Evolutionary conservation across 331 rosid species (phyloP).

Genomic region (Cucumis variabilis): DNA sequence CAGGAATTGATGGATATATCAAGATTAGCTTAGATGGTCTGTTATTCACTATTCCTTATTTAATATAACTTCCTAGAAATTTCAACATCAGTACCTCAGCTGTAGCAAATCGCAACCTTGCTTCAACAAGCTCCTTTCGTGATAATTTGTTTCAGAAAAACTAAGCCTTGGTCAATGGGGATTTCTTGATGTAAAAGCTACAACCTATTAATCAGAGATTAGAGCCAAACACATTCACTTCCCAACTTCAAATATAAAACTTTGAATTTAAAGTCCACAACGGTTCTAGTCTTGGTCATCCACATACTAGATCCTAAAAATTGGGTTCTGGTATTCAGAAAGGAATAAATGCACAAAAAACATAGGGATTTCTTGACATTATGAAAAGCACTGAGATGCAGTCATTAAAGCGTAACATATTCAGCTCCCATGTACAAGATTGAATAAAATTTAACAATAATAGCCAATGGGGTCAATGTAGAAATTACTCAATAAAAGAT

Average conservation of each 20-base stretch:
- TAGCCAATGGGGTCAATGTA: not conserved
- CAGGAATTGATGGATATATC: too few species aligned
- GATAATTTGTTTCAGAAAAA: too few species aligned
- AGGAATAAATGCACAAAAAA: not conserved
- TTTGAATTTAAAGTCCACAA: not conserved
- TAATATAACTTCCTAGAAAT: too few species aligned
- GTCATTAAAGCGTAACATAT: not conserved
- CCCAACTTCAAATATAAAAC: not conserved
- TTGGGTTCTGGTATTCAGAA: not conserved
- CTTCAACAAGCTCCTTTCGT: too few species aligned
- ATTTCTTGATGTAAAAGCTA: too few species aligned
- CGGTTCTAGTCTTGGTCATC: not conserved
- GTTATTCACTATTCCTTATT: too few species aligned
- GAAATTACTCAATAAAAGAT: not conserved
- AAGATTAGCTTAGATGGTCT: too few species aligned
- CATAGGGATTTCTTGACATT: not conserved
- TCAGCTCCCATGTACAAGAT: slow-evolving; percentile 9
- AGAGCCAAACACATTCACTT: too few species aligned
- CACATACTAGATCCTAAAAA: not conserved
- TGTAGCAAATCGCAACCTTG: too few species aligned
- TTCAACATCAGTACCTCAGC: too few species aligned
- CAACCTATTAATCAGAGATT: too few species aligned
- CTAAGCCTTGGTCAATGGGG: too few species aligned
- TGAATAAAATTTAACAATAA: not conserved
- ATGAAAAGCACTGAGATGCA: slow-evolving; percentile 14